These are phyloP conservation scores for Monilinia fructigena DNA, from an alignment of 2,329 filamentous ascomycete species.

Conservation along the genomic window DNA sequence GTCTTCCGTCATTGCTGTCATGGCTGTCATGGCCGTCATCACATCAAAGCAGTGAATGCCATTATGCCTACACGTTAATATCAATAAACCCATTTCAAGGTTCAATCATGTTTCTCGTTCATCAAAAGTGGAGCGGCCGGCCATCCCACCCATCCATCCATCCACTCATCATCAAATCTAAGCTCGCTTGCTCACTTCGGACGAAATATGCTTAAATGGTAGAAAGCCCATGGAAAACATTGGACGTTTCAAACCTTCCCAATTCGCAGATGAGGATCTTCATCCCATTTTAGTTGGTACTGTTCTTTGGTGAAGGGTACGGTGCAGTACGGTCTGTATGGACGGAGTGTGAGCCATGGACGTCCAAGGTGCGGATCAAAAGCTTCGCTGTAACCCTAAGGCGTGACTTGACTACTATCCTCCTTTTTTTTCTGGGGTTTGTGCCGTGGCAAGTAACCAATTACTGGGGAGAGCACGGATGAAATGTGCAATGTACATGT, in stretches of 20 bases:
- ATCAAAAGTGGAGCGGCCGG: no score
- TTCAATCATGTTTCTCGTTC: no score
- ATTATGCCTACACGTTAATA: no score
- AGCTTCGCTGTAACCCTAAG: neutral
- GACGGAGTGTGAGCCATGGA: neutral
- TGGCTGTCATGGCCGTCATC: no score
- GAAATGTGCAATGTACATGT: neutral
- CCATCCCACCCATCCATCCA: no score
- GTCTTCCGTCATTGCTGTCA: no score
- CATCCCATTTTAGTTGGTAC: neutral
- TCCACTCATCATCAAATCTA: no score
- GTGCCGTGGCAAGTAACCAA: neutral
- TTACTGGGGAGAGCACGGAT: neutral
- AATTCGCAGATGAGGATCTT: constrained; percentile 10
- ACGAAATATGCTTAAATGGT: constrained; percentile 9
- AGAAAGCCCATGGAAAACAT: neutral
- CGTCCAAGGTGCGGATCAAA: neutral
- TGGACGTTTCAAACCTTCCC: neutral
- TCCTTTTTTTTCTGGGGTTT: neutral
- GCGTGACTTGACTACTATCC: neutral
- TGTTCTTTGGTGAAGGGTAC: no score
- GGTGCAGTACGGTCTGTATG: no score
- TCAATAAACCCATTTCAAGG: no score
- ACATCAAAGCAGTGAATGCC: no score
- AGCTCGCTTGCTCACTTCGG: neutral